Percentiles rank a stretch among this genome's conserved stretches.
Evolutionary conservation across 2,329 filamentous ascomycete genomes (phyloP).

Genomic region (Colletotrichum sp.): DNA sequence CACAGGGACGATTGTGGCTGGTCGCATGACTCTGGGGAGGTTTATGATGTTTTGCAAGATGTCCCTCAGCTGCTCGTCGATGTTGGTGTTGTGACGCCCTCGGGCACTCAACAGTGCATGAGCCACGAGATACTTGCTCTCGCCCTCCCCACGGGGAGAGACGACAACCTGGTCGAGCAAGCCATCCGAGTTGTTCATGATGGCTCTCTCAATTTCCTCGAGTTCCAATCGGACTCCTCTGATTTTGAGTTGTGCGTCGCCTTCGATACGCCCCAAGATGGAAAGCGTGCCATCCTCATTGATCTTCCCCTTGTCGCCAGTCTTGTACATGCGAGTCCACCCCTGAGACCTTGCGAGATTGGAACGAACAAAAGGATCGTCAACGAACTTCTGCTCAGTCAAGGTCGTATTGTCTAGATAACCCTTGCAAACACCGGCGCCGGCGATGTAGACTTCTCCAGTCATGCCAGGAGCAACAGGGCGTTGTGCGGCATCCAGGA

Average conservation of each 20-base stretch:
- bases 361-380: not conserved
- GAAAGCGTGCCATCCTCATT: not conserved
- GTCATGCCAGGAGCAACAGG: slow-evolving; percentile 41
- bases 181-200: slow-evolving; percentile 17
- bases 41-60: not conserved
- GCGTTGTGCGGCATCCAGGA: slow-evolving; percentile 40
- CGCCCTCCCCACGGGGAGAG: not conserved
- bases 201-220: slow-evolving; percentile 36
- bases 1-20: not conserved
- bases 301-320: not conserved
- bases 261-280: slow-evolving; percentile 40
- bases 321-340: not conserved
- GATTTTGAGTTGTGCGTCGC: slow-evolving; percentile 51
- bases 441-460: slow-evolving; percentile 37
- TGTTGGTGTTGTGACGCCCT: not conserved
- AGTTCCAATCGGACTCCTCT: slow-evolving; percentile 51
- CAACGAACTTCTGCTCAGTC: not conserved
- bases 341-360: not conserved
- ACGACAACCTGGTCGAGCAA: not conserved
- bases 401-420: slow-evolving; percentile 33
- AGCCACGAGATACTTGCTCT: not conserved
- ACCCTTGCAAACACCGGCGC: slow-evolving; percentile 32
- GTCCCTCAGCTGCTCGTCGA: too few relatives aligned
- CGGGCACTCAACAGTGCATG: not conserved
- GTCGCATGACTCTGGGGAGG: not conserved